A percentile compares a stretch with the other conserved stretches of the same genome.
phyloP scores from a whole-genome alignment of 176 grass and related monocot species.

The Triticum monococcum region DNA sequence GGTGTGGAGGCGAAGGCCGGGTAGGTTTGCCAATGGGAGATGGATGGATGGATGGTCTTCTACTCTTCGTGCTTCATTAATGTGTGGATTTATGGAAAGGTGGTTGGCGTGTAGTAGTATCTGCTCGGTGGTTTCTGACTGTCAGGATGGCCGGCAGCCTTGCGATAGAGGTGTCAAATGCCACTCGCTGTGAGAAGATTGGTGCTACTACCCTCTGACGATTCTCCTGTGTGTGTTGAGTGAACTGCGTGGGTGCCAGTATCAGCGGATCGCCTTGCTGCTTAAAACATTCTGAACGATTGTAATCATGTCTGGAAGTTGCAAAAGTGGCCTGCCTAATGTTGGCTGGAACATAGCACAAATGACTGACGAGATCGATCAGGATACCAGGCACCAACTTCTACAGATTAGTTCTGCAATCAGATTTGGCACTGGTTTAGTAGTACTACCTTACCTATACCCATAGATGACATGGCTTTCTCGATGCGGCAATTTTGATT shows the following conservation, averaged over 20 bases:
- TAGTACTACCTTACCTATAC: background rate
- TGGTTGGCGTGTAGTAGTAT: conserved; percentile 13
- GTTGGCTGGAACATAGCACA: background rate
- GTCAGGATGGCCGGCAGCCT: conserved; percentile 8
- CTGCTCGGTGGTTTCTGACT: conserved; percentile 21
- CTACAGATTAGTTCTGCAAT: background rate
- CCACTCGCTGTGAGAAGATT: conserved; percentile 20
- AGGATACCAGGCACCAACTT: background rate
- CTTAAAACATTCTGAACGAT: background rate
- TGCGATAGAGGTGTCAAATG: conserved; percentile 16
- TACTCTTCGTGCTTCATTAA: conserved; percentile 1
- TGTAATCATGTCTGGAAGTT: background rate
- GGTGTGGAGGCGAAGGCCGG: conserved; percentile 25
- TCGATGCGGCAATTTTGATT: background rate
- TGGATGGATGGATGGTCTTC: background rate
- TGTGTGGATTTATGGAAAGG: conserved; percentile 25
- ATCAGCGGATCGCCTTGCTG: background rate
- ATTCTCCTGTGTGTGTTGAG: conserved; percentile 23
- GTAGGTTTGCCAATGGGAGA: conserved; percentile 6
- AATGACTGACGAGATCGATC: background rate
- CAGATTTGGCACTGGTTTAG: background rate
- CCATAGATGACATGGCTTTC: background rate
- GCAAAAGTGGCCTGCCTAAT: background rate
- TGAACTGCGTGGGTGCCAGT: background rate
- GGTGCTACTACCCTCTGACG: background rate